Evolutionary conservation across 345 rosid species (phyloP).

Genomic region (Eucalyptus tenuipes): DNA sequence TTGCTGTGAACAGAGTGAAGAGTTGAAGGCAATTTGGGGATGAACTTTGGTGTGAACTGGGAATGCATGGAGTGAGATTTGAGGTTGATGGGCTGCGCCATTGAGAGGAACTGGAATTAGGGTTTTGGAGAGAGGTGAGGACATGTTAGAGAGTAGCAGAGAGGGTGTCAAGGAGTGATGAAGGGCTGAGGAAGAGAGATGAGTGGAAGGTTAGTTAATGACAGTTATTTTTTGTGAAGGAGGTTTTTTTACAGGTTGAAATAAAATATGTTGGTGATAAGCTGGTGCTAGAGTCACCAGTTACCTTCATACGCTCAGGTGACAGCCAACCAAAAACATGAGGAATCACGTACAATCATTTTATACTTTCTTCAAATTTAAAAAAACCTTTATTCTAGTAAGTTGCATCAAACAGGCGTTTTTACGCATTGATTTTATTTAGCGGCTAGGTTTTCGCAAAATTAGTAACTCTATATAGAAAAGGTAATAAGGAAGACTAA

Average conservation of each 20-base stretch:
- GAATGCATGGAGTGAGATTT: slow-evolving; percentile 10
- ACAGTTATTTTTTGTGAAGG: slow-evolving; percentile 21
- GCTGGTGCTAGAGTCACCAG: background rate
- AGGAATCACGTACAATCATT: background rate
- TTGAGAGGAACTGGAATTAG: slow-evolving; percentile 16
- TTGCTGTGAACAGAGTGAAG: background rate
- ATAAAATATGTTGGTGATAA: background rate
- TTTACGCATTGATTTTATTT: background rate
- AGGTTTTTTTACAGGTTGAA: background rate
- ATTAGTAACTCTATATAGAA: background rate
- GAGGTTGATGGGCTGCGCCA: slow-evolving; percentile 27
- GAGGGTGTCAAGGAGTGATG: background rate
- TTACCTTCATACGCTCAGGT: background rate
- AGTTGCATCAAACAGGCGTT: background rate
- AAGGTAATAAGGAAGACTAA: background rate
- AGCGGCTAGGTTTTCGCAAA: background rate
- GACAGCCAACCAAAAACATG: background rate
- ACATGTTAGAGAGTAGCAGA: background rate
- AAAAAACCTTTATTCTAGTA: background rate
- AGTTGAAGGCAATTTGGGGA: slow-evolving; percentile 2
- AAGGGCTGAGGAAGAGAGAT: background rate
- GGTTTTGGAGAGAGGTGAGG: slow-evolving; percentile 15
- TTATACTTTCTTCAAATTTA: background rate
- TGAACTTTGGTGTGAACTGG: slow-evolving; percentile 12
- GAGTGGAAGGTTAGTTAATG: background rate